These are phyloP conservation scores for Rhamnella rubrinervis DNA, from an alignment of 331 rosid genomes.

Conservation along the genomic window DNA sequence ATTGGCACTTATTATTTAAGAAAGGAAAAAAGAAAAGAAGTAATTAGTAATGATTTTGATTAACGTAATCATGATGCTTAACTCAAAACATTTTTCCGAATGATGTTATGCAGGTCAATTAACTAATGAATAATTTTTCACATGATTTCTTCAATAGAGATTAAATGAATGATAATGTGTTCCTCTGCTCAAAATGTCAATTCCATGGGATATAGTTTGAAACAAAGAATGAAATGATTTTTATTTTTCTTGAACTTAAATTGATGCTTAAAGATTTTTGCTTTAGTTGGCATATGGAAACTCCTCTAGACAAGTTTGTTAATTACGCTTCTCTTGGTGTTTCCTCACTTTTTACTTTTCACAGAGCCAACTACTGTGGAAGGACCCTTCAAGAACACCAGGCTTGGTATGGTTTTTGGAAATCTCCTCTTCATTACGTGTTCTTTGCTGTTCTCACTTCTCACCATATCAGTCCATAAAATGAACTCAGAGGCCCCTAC, in stretches of 20 bases:
- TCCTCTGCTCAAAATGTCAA: conserved; percentile 17
- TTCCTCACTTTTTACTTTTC: conserved; percentile 23
- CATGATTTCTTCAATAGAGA: background rate
- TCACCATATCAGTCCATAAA: background rate
- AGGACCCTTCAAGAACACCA: conserved; percentile 35
- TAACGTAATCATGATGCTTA: too few relatives aligned
- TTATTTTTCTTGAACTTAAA: background rate
- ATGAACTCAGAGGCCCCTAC: conserved; percentile 2
- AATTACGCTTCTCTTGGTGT: conserved; percentile 7
- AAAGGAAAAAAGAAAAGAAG: too few relatives aligned
- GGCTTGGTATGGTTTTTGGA: conserved; percentile 59
- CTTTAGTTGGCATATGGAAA: conserved; percentile 20
- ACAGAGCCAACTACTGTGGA: conserved; percentile 40
- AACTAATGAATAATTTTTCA: background rate
- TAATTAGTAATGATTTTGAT: too few relatives aligned
- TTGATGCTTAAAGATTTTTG: conserved; percentile 2
- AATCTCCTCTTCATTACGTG: conserved; percentile 15
- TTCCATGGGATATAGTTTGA: background rate
- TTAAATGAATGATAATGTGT: conserved; percentile 7
- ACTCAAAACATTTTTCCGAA: too few relatives aligned
- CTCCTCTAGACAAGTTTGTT: conserved; percentile 10
- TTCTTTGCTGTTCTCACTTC: conserved; percentile 17
- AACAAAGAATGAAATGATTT: background rate
- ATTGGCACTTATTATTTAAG: background rate
- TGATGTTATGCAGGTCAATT: background rate